phyloP scores from a whole-genome alignment of 768 basidiomycete species.

The Phylloporus sp. region DNA sequence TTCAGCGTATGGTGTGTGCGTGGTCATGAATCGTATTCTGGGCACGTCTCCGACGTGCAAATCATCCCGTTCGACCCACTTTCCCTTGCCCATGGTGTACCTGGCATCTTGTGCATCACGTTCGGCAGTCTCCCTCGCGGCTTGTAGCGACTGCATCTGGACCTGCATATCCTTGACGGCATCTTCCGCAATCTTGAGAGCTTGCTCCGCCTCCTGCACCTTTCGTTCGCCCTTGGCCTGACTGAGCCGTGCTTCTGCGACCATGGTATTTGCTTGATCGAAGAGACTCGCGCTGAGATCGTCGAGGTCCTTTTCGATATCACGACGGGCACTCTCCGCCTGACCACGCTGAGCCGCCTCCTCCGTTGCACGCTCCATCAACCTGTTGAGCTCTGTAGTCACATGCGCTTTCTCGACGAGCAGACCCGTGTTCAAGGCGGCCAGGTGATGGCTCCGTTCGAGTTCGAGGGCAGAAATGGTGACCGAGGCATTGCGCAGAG shows the following conservation, averaged over 20 bases:
- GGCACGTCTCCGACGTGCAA: conserved; percentile 26
- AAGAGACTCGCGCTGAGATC: conserved; percentile 91
- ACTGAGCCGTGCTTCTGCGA: conserved; percentile 81
- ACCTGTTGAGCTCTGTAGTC: conserved; percentile 82
- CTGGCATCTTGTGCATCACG: conserved; percentile 47
- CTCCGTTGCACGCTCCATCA: conserved; percentile 95
- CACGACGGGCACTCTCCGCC: conserved; percentile 75
- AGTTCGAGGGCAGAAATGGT: conserved; percentile 77
- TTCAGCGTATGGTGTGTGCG: conserved; percentile 76
- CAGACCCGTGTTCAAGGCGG: conserved; percentile 85
- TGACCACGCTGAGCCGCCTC: conserved; percentile 89
- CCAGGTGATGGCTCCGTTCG: conserved; percentile 82
- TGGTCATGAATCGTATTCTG: conserved; percentile 50
- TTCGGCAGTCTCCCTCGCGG: conserved; percentile 63
- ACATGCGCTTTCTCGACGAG: conserved; percentile 91
- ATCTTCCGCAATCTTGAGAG: conserved; percentile 81
- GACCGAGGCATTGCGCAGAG: conserved; percentile 55
- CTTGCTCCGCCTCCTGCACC: conserved; percentile 70
- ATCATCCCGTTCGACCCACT: conserved; percentile 50
- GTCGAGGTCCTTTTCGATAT: conserved; percentile 92
- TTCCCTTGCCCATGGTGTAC: conserved; percentile 60
- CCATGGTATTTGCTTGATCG: conserved; percentile 94
- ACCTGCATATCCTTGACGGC: conserved; percentile 79
- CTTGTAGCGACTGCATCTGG: conserved; percentile 73
- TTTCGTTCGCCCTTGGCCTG: conserved; percentile 69